Evolutionary conservation across 176 grass and related monocot genomes (phyloP).

Genomic region (Themeda triandra): DNA sequence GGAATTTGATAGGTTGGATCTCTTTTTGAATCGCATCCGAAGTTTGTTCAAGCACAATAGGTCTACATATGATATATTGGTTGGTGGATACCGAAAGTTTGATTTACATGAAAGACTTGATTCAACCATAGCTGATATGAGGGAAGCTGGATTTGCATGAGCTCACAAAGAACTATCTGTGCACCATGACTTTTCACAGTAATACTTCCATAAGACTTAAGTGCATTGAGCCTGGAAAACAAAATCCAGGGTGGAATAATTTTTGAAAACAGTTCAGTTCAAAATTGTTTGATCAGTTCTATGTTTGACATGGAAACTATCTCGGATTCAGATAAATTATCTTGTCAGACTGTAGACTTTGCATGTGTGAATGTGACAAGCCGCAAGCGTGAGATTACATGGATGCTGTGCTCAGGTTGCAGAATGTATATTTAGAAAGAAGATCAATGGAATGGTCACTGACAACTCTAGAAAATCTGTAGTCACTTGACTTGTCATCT

Average conservation of each 20-base stretch:
- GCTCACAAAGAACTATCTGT: not conserved
- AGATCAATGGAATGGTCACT: too few species aligned
- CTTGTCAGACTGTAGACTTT: not conserved
- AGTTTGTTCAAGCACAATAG: conserved; percentile 36
- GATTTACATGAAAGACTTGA: conserved; percentile 43
- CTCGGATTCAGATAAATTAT: not conserved
- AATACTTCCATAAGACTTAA: not conserved
- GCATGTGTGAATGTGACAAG: not conserved
- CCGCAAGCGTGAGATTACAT: not conserved
- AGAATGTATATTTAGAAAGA: too few species aligned
- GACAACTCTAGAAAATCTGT: not conserved
- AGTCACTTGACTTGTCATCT: conserved; percentile 12
- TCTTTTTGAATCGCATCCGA: conserved; percentile 41
- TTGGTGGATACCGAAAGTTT: conserved; percentile 54
- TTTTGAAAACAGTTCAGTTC: not conserved
- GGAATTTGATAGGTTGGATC: conserved; percentile 47
- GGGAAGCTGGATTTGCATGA: conserved; percentile 39
- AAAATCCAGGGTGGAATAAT: not conserved
- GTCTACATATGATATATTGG: conserved; percentile 55
- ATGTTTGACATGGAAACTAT: not conserved
- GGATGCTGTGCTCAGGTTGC: not conserved
- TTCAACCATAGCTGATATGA: conserved; percentile 36
- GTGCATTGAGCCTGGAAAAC: not conserved
- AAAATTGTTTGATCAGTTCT: not conserved
- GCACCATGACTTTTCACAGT: not conserved